Evolutionary conservation across 129 eudicot genomes (phyloP), one percentile per base, ranked within the genome.

Genomic region (Artemisia annua): DNA sequence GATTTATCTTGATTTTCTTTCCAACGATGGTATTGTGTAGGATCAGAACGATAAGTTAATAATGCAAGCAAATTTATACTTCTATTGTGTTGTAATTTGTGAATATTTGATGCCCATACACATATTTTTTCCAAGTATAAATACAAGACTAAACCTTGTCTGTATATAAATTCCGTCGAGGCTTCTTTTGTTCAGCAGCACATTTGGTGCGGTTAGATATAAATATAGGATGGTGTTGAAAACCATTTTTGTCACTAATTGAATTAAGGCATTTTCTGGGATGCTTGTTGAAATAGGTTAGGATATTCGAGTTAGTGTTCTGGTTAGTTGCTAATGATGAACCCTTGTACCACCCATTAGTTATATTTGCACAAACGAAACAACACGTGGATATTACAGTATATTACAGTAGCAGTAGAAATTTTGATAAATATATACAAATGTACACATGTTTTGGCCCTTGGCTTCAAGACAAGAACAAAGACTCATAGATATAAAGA

Each of bases 21-120:
- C 28, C 4, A 16, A 48, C 48, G 58, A 72, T 60, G 60, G 77
- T 17, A 60, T 72, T 59, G 60, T 52, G 54, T 72, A 72, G 49
- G 28, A 60, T 48, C 46, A 39, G 46, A 30, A 30, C n/a, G 13
- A 9, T 56, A 22, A 22, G 35, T 46, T 61, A 60, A 61, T 73
- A 73, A 61, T 61, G 55, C 13, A 62, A 61, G 69, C 44, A 28
- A 49, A 11, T 22, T 59, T 72, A 15, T 59, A 60, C 48, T 72
- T 59, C 9, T 20, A 14, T 32, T 32, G 10, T 26, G 44, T 30
- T 24, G 5, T 30, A 11, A 26, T 15, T 12, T 30, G 3, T 62
- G 11, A 28, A 3, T 62, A 15, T 28, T 52, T 52, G 18, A 52
- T 14, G 57, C 57, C n/a, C 57, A 13, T 52, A 39, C 46, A 39